Evolutionary conservation across 148 eudicot genomes (phyloP), one percentile per base, ranked within the genome.

Genomic region (Fagopyrum homotropicum): DNA sequence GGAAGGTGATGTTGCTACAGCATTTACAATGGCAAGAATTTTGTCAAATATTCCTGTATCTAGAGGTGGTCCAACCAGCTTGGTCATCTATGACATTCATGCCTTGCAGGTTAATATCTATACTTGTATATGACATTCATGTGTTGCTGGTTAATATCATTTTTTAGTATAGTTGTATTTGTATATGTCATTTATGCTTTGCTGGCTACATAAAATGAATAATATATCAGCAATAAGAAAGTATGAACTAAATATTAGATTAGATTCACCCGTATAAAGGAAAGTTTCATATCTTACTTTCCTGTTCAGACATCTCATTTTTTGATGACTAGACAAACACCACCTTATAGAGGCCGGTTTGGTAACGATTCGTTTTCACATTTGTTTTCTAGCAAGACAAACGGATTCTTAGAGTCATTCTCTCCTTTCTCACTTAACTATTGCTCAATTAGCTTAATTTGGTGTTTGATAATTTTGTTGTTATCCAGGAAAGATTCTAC

Each of bases 1-100:
- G 81, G 99, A 96, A 82, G 99, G 98, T 45, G 97, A 95, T 77
- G 97, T 95, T 52, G 97, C 99, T 26, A 92, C 99, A 66, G 99
- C 98, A 72, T 90, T 90, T 83, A 92, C 99, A 64, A 85, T 92
- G 96, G 99, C 99, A 7, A 86, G 99, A 79, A 90, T 96, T 71
- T 79, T 96, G 60, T 96, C 99, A 55, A 90, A 90, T 79, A 92
- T 86, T 81, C 99, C 98, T 45, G 85, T 88, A 73, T 90, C 99
- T 9, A 89, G 99, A 82, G 99, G 98, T 72, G 98, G 99, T 46
- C 99, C 99, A 3, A 92, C 98, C 80, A 92, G 97, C 75, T 79
- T 92, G 75, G 99, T 96, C 76, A 86, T 89, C 55, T 96, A 92
- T 76, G 97, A 92, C 81, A 92, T 96, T 72, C 99, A 96, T 81